phyloP scores from a whole-genome alignment of 2,329 filamentous ascomycete species.

The Arthrobotrys sinensis region DNA sequence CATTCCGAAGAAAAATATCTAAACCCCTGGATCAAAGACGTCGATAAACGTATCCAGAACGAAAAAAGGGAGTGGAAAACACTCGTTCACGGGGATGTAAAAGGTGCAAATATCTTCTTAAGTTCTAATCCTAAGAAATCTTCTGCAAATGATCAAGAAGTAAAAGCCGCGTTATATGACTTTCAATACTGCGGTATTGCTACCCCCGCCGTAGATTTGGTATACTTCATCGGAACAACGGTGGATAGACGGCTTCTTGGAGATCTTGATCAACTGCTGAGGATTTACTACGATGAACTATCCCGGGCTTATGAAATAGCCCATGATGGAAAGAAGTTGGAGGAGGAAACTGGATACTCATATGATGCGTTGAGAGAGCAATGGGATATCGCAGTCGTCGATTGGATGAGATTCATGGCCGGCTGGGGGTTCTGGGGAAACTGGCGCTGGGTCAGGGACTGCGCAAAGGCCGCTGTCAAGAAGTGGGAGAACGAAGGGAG shows the following conservation, averaged over 20 bases:
- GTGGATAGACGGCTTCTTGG: slow-evolving; percentile 70
- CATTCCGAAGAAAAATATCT: slow-evolving; percentile 72
- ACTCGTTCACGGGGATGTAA: slow-evolving; percentile 78
- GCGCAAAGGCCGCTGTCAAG: slow-evolving; percentile 40
- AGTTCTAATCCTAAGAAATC: slow-evolving; percentile 65
- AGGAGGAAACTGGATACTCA: slow-evolving; percentile 69
- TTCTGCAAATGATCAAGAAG: slow-evolving; percentile 63
- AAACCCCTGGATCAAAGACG: slow-evolving; percentile 70
- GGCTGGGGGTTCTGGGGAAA: slow-evolving; percentile 64
- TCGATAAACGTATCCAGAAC: slow-evolving; percentile 73
- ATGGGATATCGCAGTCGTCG: slow-evolving; percentile 78
- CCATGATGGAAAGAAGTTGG: slow-evolving; percentile 59
- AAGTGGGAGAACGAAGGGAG: slow-evolving; percentile 45
- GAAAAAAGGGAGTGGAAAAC: slow-evolving; percentile 71
- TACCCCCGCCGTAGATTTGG: slow-evolving; percentile 75
- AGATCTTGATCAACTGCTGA: slow-evolving; percentile 70
- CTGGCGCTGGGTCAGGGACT: slow-evolving; percentile 55
- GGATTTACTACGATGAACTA: slow-evolving; percentile 69
- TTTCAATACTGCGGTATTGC: slow-evolving; percentile 79
- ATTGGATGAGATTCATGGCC: slow-evolving; percentile 72
- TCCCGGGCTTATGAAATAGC: slow-evolving; percentile 25
- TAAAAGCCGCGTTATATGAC: slow-evolving; percentile 74
- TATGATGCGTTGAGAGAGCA: slow-evolving; percentile 74
- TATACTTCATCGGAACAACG: slow-evolving; percentile 70
- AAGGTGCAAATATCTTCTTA: slow-evolving; percentile 77